These are phyloP conservation scores for Apostasia ramifera DNA, from an alignment of 106 monocot genomes.

Conservation along the genomic window DNA sequence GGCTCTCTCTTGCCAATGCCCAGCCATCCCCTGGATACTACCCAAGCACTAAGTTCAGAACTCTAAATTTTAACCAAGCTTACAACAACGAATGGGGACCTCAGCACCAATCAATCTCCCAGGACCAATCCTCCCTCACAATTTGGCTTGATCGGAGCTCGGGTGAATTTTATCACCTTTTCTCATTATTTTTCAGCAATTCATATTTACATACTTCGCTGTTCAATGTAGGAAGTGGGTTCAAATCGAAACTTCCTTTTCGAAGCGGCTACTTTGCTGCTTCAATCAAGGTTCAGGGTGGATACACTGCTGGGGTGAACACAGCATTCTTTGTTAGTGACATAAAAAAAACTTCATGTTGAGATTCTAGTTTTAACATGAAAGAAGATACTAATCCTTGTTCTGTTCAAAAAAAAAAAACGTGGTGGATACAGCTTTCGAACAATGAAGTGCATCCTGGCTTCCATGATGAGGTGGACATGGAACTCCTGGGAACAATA, in stretches of 20 bases:
- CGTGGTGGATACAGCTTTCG: slow-evolving; percentile 32
- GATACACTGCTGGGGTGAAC: slow-evolving; percentile 59
- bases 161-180: slow-evolving; percentile 9
- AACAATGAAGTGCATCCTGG: slow-evolving; percentile 64
- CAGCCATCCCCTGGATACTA: slow-evolving; percentile 69
- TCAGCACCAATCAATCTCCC: slow-evolving; percentile 32
- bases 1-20: slow-evolving; percentile 1
- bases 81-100: slow-evolving; percentile 45
- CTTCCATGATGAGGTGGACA: slow-evolving; percentile 67
- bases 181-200: neutral
- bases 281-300: slow-evolving; percentile 41
- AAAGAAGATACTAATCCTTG: too few species aligned
- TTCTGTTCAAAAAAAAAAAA: neutral
- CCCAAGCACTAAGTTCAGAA: slow-evolving; percentile 32
- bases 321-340: slow-evolving; percentile 54
- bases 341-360: neutral
- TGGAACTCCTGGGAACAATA: slow-evolving; percentile 64
- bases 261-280: slow-evolving; percentile 43
- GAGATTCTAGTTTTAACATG: neutral
- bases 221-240: slow-evolving; percentile 29
- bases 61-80: slow-evolving; percentile 21
- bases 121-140: slow-evolving; percentile 33
- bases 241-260: slow-evolving; percentile 34
- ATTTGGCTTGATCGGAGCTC: slow-evolving; percentile 56
- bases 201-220: neutral